Evolutionary conservation across 768 basidiomycete species (phyloP).

Genomic region (Sporobolomyces phaffii): DNA sequence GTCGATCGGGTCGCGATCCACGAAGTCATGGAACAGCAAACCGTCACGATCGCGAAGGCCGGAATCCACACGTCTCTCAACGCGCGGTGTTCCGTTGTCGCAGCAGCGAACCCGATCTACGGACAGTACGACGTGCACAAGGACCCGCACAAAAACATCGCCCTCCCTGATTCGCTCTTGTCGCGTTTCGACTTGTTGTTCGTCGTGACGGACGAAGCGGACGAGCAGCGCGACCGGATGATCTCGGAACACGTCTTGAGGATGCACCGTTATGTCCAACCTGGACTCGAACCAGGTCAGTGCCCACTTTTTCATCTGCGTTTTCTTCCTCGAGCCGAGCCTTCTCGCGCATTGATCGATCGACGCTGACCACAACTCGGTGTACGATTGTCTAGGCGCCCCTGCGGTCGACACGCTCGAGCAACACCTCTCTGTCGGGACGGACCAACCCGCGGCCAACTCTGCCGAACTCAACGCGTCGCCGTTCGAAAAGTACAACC

Average conservation of each 20-base stretch:
- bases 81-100: slow-evolving; percentile 93
- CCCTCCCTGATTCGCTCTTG: slow-evolving; percentile 90
- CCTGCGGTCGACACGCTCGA: slow-evolving; percentile 79
- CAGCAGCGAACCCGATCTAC: slow-evolving; percentile 97
- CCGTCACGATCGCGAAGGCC: slow-evolving; percentile 97
- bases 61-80: slow-evolving; percentile 98
- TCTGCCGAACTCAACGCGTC: slow-evolving; percentile 47
- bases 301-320: no score
- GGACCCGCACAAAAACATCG: slow-evolving; percentile 97
- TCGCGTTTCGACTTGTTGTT: slow-evolving; percentile 98
- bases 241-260: slow-evolving; percentile 97
- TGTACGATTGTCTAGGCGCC: slow-evolving; percentile 47
- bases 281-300: slow-evolving; percentile 88
- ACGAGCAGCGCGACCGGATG: slow-evolving; percentile 82
- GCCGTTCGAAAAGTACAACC: slow-evolving; percentile 90
- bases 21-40: slow-evolving; percentile 99
- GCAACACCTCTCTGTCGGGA: slow-evolving; percentile 82
- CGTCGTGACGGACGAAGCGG: slow-evolving; percentile 95
- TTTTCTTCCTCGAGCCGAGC: neutral
- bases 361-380: no score
- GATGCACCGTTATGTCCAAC: slow-evolving; percentile 92
- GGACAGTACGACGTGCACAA: slow-evolving; percentile 99
- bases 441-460: slow-evolving; percentile 42
- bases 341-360: neutral
- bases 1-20: slow-evolving; percentile 98